These are phyloP conservation scores for Sistotremastrum niveocremeum DNA, from an alignment of 768 basidiomycete genomes.

Conservation along the genomic window DNA sequence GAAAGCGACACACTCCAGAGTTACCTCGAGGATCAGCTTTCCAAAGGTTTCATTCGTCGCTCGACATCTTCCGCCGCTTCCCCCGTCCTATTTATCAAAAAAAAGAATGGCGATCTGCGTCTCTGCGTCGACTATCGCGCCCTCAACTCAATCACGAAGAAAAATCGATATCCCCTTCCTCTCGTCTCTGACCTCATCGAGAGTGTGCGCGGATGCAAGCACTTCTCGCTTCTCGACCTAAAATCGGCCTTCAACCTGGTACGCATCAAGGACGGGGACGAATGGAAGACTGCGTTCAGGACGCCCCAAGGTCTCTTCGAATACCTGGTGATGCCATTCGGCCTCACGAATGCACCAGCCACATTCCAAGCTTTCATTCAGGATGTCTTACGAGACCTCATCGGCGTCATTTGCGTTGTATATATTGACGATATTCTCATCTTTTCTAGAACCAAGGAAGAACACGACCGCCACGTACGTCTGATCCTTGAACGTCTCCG, in stretches of 20 bases:
- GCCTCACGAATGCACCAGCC: constrained; percentile 26
- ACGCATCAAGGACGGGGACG: constrained; percentile 24
- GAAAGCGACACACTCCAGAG: constrained; percentile 22
- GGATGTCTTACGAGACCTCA: constrained; percentile 22
- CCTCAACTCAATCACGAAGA: constrained; percentile 22
- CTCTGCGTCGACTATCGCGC: constrained; percentile 18
- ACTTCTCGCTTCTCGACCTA: constrained; percentile 27
- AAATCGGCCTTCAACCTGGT: constrained; percentile 28
- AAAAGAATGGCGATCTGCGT: constrained; percentile 20
- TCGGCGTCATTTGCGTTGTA: constrained; percentile 26
- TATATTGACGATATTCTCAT: constrained; percentile 34
- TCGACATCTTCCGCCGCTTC: constrained; percentile 15
- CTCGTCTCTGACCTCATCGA: constrained; percentile 25
- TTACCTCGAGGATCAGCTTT: constrained; percentile 24
- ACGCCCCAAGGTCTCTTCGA: constrained; percentile 28
- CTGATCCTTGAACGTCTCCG: constrained; percentile 21
- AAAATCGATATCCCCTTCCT: constrained; percentile 20
- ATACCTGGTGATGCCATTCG: constrained; percentile 27
- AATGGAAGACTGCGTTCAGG: constrained; percentile 29
- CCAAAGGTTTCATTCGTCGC: constrained; percentile 21
- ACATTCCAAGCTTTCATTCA: constrained; percentile 31
- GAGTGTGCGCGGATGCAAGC: constrained; percentile 14
- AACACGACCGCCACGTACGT: constrained; percentile 22
- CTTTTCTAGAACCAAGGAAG: constrained; percentile 21
- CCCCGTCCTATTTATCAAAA: constrained; percentile 16